Evolutionary conservation across 345 rosid species (phyloP).

Genomic region (Lepidium didymum): DNA sequence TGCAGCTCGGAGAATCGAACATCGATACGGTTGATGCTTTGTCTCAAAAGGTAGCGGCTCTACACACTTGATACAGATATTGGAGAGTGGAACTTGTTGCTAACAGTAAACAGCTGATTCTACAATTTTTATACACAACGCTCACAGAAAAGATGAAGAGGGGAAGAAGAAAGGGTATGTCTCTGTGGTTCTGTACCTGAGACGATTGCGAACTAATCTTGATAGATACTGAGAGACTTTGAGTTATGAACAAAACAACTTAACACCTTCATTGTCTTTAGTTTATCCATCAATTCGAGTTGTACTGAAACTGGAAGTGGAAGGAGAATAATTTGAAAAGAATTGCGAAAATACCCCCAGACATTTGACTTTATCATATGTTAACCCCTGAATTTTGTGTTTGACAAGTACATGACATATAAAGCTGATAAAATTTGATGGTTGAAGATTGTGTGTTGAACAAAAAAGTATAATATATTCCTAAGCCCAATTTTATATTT

Average conservation of each 20-base stretch:
- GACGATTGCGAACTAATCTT: neutral
- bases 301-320: neutral
- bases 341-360: neutral
- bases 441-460: neutral
- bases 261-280: slow-evolving; percentile 6
- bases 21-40: slow-evolving; percentile 49
- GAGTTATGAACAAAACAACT: slow-evolving; percentile 12
- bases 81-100: slow-evolving; percentile 9
- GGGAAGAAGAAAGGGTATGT: neutral
- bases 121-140: neutral
- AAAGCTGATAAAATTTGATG: neutral
- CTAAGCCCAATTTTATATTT: neutral
- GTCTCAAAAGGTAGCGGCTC: slow-evolving; percentile 47
- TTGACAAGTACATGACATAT: neutral
- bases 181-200: neutral
- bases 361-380: neutral
- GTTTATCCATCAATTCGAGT: neutral
- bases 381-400: neutral
- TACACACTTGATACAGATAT: slow-evolving; percentile 37
- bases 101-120: slow-evolving; percentile 14
- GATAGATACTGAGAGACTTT: slow-evolving; percentile 1
- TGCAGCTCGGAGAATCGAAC: slow-evolving; percentile 44
- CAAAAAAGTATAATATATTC: neutral
- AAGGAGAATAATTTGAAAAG: neutral
- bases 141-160: neutral